Base-by-base conservation (phyloP, 441 rosid species). In the Erodium chrysanthum region DNA sequence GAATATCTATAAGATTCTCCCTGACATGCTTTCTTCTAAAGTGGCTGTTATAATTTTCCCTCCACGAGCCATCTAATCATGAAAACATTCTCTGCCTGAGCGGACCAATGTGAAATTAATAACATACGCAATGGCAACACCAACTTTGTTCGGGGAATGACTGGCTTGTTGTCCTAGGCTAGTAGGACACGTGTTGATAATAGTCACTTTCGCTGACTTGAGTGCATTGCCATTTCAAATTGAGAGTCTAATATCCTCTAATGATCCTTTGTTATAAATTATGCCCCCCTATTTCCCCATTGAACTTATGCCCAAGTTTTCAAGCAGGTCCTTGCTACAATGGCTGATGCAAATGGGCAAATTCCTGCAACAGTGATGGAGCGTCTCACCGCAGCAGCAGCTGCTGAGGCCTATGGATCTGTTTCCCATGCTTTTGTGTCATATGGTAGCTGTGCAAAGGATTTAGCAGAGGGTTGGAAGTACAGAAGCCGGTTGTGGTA, bases 291-390 rank as follows among this genome's bases (percentile, higher is more conserved):
- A 70, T 25, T 31, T 50, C 72, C 65, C 56, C 61, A n/a, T 56
- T 27, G 65, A 52, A 67, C 75, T 84, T 65, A 75, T 71, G 27
- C 46, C 64, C 61, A 73, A 60, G 48, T 48, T 66, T 76, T 61
- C 29, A 68, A 71, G 56, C 79, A 96, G 99, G 91, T 89, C 72
- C 96, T 92, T 74, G 94, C 98, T 75, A 88, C 98, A 80, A 92
- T 96, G 99, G 97, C 98, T 78, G 99, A 92, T 86, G 85, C 92
- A 66, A 92, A 86, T 74, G 98, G 99, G 78, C 94, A 84, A 85
- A 86, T 92, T 73, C 90, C 99, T 75, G 84, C 94, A 61, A 72
- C 86, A 70, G 88, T 80, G 71, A 90, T 96, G 98, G 99, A 96
- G 80, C 95, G 98, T 70, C 91, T 96, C 54, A 85, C 97, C 59